Base-by-base conservation (phyloP, 2,329 filamentous ascomycete genomes). In the Xylaria digitata region DNA sequence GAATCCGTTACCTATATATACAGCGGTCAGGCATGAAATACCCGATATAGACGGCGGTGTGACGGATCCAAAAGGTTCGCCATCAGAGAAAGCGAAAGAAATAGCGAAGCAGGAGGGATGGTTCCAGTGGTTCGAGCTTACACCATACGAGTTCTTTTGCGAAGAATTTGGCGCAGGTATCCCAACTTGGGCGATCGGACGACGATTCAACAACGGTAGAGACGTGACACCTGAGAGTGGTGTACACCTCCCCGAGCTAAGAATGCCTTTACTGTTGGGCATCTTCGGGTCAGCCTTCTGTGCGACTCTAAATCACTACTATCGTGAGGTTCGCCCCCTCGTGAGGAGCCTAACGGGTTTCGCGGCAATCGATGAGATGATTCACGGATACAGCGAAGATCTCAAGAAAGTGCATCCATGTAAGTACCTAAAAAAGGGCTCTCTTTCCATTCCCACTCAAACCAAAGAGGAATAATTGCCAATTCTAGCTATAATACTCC, bases 41-140 rank as follows among this genome's bases (percentile, higher is more conserved):
- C 96, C 95, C 0, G 82, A 90, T 7, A 78, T 89, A 7, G 85
- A 85, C 50, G 80, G 81, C 49, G 75, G 79, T 1, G 73, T 71
- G 7, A 80, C 79, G 42, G 80, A 78, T 68, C 75, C 73, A 5
- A 75, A 72, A 61, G 75, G 69, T 1, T 70, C 67, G 17, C 76
- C 75, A 53, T 80, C 83, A 0, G 84, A 89, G 66, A 79, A 80
- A 21, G 84, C 82, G 0, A 86, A 88, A 71, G 81, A 83, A 70
- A 78, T 81, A 57, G 82, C 86, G 11, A 88, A 81, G 74, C 84
- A 85, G 66, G 91, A 96, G 75, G 86, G 93, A 2, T 98, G 94
- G 92, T 99, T 98, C 74, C 95, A 99, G 74, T 98, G 96, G 95
- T 97, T 96, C 72, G 96, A 99, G 75, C 91, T 95, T 74, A 96